Evolutionary conservation across 2,329 filamentous ascomycete species (phyloP).

Genomic region (Bipolaris gigantea): DNA sequence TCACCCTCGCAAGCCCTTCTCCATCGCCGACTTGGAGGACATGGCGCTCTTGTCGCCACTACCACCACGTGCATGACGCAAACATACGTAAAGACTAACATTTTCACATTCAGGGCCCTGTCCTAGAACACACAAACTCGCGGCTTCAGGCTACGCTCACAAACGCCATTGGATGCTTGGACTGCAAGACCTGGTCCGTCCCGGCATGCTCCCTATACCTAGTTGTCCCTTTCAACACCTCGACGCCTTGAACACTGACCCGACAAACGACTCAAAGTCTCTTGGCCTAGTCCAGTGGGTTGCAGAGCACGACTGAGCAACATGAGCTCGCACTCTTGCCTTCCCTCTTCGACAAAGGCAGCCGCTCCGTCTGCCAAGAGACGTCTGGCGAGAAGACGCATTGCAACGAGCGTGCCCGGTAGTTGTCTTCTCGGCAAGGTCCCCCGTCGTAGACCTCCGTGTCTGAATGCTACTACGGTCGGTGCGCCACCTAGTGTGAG

Average conservation of each 20-base stretch:
- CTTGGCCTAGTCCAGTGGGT: background rate
- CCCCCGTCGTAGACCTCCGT: background rate
- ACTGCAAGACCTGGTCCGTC: slow-evolving; percentile 2
- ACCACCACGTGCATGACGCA: slow-evolving; percentile 1
- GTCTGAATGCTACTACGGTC: background rate
- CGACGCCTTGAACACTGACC: slow-evolving; percentile 11
- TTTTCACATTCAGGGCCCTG: background rate
- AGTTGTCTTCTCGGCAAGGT: slow-evolving; percentile 7
- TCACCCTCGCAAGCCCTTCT: background rate
- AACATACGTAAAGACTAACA: background rate
- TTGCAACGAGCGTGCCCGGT: slow-evolving; percentile 3
- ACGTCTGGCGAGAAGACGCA: slow-evolving; percentile 1
- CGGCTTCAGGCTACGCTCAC: background rate
- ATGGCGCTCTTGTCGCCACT: background rate
- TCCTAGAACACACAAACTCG: background rate
- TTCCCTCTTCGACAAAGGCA: slow-evolving; percentile 4
- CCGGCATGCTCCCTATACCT: background rate
- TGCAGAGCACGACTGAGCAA: background rate
- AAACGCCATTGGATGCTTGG: slow-evolving; percentile 10
- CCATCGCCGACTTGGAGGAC: background rate
- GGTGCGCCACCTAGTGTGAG: background rate
- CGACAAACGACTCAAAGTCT: background rate
- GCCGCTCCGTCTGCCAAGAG: slow-evolving; percentile 1
- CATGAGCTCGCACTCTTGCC: background rate
- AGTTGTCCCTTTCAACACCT: slow-evolving; percentile 1